Evolutionary conservation across 2,329 filamentous ascomycete genomes (phyloP).

Genomic region (Cercospora sojina): DNA sequence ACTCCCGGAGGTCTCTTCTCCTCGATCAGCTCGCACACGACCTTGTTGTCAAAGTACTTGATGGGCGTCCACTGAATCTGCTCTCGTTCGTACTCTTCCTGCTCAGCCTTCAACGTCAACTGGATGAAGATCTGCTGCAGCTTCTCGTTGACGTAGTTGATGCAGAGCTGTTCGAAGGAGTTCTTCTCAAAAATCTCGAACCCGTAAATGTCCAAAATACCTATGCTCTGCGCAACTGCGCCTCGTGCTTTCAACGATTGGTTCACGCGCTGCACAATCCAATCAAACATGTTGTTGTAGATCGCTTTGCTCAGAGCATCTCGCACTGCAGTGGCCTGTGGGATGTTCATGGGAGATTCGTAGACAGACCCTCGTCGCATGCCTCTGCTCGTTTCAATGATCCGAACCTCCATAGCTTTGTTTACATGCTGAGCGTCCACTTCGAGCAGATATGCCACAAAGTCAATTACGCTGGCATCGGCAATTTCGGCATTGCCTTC

Average conservation of each 20-base stretch:
- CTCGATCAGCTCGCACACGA: constrained; percentile 96
- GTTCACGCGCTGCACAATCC: constrained; percentile 96
- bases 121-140: constrained; percentile 99
- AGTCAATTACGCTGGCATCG: constrained; percentile 90
- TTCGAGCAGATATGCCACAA: constrained; percentile 89
- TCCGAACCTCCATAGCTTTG: constrained; percentile 83
- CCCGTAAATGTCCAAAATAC: constrained; percentile 97
- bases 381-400: constrained; percentile 70
- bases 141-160: constrained; percentile 99
- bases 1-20: constrained; percentile 85
- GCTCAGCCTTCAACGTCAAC: constrained; percentile 90
- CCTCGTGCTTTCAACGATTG: constrained; percentile 78
- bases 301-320: constrained; percentile 94
- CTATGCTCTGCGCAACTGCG: constrained; percentile 77
- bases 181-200: constrained; percentile 99
- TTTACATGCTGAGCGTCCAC: constrained; percentile 77
- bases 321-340: constrained; percentile 81
- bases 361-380: constrained; percentile 66
- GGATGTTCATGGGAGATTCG: constrained; percentile 76
- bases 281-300: constrained; percentile 96
- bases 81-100: constrained; percentile 94
- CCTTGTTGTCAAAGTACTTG: constrained; percentile 99
- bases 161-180: constrained; percentile 97
- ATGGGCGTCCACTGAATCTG: constrained; percentile 99
- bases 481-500: constrained; percentile 81